Percentiles rank a stretch among this genome's conserved stretches.
These are phyloP conservation scores for Cantharellus anzutake DNA, from an alignment of 768 basidiomycete genomes.

Conservation along the genomic window DNA sequence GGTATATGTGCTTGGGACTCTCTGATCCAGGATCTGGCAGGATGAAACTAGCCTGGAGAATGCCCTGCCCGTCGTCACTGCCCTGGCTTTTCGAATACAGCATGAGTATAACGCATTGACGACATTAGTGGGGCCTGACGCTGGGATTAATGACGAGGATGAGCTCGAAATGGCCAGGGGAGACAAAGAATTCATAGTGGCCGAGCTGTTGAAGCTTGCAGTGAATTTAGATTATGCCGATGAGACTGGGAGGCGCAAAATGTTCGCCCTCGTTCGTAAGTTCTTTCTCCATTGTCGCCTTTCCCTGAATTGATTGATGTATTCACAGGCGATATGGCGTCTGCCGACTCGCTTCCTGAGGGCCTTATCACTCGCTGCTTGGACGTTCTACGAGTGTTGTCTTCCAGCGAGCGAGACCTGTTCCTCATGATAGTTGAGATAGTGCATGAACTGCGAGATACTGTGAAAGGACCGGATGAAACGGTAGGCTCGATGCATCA, in stretches of 20 bases:
- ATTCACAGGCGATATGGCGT: constrained; percentile 56
- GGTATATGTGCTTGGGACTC: not conserved
- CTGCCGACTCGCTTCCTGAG: constrained; percentile 48
- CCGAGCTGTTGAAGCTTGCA: constrained; percentile 63
- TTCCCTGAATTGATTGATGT: not conserved
- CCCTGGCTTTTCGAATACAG: constrained; percentile 59
- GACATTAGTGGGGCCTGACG: constrained; percentile 20
- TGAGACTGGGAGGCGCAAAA: constrained; percentile 75
- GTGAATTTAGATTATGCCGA: constrained; percentile 77
- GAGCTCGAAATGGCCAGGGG: constrained; percentile 28
- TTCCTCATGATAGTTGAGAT: constrained; percentile 80
- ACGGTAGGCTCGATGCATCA: not conserved
- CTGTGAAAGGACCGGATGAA: constrained; percentile 3
- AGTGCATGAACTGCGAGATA: constrained; percentile 57
- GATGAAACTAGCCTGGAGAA: constrained; percentile 45
- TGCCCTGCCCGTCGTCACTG: constrained; percentile 67
- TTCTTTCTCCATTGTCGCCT: constrained; percentile 9
- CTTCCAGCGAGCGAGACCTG: constrained; percentile 60
- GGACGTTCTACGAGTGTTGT: constrained; percentile 60
- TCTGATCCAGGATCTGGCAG: constrained; percentile 13
- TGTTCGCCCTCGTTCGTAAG: constrained; percentile 71
- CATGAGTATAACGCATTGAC: constrained; percentile 45
- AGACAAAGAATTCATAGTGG: constrained; percentile 47
- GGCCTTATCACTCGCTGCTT: constrained; percentile 52
- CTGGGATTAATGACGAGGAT: constrained; percentile 24